Percentiles rank a stretch among this genome's conserved stretches.
Evolutionary conservation across 2,329 filamentous ascomycete genomes (phyloP).

Genomic region (Tolypocladium tundrense): DNA sequence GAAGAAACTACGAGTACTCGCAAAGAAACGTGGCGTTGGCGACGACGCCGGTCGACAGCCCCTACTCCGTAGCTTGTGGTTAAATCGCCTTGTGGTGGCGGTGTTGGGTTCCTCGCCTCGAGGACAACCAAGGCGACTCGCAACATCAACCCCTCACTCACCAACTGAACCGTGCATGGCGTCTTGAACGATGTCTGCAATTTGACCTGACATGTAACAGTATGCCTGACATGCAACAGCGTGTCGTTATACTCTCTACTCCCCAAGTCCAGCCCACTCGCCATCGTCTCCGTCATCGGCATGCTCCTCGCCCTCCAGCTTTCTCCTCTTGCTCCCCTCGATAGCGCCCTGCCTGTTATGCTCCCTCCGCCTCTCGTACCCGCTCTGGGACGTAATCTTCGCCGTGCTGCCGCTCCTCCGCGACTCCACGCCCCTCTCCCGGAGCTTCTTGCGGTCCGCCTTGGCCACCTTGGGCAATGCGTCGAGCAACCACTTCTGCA

Average conservation of each 20-base stretch:
- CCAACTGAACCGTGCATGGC: background rate
- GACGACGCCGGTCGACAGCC: background rate
- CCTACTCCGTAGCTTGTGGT: background rate
- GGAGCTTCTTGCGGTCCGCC: constrained; percentile 72
- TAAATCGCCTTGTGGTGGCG: background rate
- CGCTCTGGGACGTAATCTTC: constrained; percentile 75
- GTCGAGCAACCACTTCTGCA: constrained; percentile 82
- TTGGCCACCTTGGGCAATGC: constrained; percentile 77
- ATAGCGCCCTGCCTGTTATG: constrained; percentile 56
- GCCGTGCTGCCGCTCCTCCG: constrained; percentile 38
- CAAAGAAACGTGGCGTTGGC: background rate
- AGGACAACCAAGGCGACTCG: background rate
- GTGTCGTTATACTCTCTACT: constrained; percentile 12
- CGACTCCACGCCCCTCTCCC: constrained; percentile 70
- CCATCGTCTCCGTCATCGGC: constrained; percentile 12
- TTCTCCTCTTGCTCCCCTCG: constrained; percentile 47
- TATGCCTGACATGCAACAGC: background rate
- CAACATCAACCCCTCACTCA: background rate
- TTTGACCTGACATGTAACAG: background rate
- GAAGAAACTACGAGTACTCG: no score
- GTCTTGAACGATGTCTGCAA: background rate
- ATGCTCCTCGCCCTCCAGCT: constrained; percentile 6
- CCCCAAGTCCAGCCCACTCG: constrained; percentile 41
- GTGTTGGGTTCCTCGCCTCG: background rate
- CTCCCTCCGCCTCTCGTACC: constrained; percentile 60